Evolutionary conservation across 2,329 filamentous ascomycete species (phyloP), one percentile per base, ranked within the genome.

Genomic region (Fusarium papillatum): DNA sequence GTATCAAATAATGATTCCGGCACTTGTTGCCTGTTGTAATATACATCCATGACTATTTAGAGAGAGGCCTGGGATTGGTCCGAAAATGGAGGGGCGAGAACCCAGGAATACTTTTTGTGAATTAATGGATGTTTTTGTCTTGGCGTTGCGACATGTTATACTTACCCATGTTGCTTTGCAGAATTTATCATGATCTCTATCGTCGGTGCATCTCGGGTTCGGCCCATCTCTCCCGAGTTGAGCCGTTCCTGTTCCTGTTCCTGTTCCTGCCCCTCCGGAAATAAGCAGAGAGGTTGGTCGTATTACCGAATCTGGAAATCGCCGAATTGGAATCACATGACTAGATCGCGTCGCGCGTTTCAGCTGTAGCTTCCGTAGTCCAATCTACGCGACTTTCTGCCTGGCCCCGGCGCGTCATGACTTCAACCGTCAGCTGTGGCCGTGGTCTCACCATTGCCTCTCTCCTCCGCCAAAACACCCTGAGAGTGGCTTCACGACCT

Each of bases 301-400:
- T 17, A 57, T 43, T 62, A 17, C 68, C 29, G 7, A 34, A 72
- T 26, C 46, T 50, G 41, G 68, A 43, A 69, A 41, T 50, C 38
- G 14, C 62, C 63, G 34, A 55, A n/a, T 22, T 53, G 8, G 10
- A n/a, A 14, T 67, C 81, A 82, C 80, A 80, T 82, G 81, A 74
- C 57, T 5, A 34, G 46, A 38, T 22, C 59, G 64, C 67, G 66
- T 70, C 61, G 72, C 81, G 73, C 76, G 76, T 72, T 75, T 71
- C 73, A 72, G 69, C 74, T 71, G 73, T 63, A 71, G 65, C 64
- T 72, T 8, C 39, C 63, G 64, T 77, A 76, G 55, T 73, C 71
- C 81, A 80, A 82, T 85, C 84, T 83, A 85, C 84, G 84, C 84
- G 84, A 77, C 57, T 55, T 82, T 80, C 82, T 84, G 83, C 83